Percentiles rank a stretch among this genome's conserved stretches.
These are phyloP conservation scores for Solanum paucissectum DNA, from an alignment of 257 asterid species.

Conservation along the genomic window DNA sequence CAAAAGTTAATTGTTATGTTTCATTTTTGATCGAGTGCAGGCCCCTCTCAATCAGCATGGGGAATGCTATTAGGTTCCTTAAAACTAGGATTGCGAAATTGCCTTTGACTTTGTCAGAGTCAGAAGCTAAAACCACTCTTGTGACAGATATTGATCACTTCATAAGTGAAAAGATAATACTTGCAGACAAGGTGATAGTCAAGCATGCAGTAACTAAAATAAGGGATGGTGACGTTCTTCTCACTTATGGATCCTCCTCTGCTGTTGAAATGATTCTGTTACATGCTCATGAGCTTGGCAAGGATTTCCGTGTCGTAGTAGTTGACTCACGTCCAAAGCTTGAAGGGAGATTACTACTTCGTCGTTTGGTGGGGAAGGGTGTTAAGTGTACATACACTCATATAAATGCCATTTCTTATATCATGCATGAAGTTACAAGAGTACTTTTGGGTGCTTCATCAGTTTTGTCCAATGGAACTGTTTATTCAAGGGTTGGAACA, in stretches of 20 bases:
- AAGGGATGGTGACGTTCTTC: constrained; percentile 83
- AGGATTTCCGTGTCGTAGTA: constrained; percentile 60
- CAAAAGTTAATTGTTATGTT: constrained; percentile 55
- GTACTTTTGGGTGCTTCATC: constrained; percentile 88
- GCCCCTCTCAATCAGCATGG: constrained; percentile 92
- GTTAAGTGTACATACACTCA: constrained; percentile 72
- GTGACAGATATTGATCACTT: constrained; percentile 52
- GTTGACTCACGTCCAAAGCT: constrained; percentile 91
- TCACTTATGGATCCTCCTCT: constrained; percentile 72
- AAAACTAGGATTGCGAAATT: constrained; percentile 57
- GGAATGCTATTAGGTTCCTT: constrained; percentile 73
- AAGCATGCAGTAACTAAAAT: constrained; percentile 77
- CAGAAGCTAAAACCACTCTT: constrained; percentile 66
- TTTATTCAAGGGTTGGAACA: constrained; percentile 90
- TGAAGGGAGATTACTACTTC: constrained; percentile 72
- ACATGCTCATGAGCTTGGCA: constrained; percentile 86
- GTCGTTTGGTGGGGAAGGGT: constrained; percentile 77
- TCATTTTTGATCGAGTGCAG: constrained; percentile 74
- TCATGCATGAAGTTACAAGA: constrained; percentile 75
- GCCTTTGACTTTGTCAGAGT: constrained; percentile 54
- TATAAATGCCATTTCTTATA: constrained; percentile 72
- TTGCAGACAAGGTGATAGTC: constrained; percentile 80
- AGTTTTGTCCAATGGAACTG: constrained; percentile 75
- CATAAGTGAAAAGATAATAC: constrained; percentile 57
- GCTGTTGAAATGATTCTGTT: constrained; percentile 67